These are phyloP conservation scores for Yamadazyma membranifaciens DNA, from an alignment of 1,139 yeast genomes.

Conservation along the genomic window DNA sequence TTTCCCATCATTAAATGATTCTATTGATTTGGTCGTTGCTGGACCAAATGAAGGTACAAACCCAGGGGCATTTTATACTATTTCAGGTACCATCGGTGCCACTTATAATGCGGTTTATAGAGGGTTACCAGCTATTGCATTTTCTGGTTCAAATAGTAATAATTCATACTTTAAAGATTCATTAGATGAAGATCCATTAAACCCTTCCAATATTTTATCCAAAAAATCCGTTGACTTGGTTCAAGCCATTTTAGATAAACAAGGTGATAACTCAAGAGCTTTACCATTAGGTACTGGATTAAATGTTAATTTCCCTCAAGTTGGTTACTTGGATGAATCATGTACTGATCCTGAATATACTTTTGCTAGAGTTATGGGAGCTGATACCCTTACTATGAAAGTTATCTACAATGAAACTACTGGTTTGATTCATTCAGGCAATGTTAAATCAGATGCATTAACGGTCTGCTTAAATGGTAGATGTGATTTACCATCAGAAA, in stretches of 20 bases:
- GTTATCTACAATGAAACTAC: constrained; percentile 31
- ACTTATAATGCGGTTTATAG: constrained; percentile 43
- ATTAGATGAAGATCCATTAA: constrained; percentile 30
- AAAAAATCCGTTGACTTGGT: constrained; percentile 32
- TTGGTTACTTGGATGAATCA: constrained; percentile 32
- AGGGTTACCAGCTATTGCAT: constrained; percentile 43
- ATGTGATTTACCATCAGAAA: constrained; percentile 38
- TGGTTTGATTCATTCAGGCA: constrained; percentile 19
- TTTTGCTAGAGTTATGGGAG: constrained; percentile 38
- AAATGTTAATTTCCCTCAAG: constrained; percentile 42
- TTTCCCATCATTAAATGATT: constrained; percentile 26
- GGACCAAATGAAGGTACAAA: constrained; percentile 51
- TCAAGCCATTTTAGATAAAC: constrained; percentile 28
- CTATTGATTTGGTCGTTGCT: constrained; percentile 43
- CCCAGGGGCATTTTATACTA: constrained; percentile 37
- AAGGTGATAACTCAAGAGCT: constrained; percentile 29
- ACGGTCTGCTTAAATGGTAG: constrained; percentile 32
- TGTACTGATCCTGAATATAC: constrained; percentile 36
- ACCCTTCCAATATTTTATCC: constrained; percentile 38
- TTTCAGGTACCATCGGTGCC: constrained; percentile 49
- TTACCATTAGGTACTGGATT: constrained; percentile 43
- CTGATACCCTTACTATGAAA: constrained; percentile 27
- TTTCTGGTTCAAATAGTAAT: constrained; percentile 44
- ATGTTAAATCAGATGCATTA: constrained; percentile 19
- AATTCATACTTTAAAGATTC: constrained; percentile 42